Evolutionary conservation across 192 early-diverging fungal genomes (phyloP).

Genomic region (Thamnidium elegans): DNA sequence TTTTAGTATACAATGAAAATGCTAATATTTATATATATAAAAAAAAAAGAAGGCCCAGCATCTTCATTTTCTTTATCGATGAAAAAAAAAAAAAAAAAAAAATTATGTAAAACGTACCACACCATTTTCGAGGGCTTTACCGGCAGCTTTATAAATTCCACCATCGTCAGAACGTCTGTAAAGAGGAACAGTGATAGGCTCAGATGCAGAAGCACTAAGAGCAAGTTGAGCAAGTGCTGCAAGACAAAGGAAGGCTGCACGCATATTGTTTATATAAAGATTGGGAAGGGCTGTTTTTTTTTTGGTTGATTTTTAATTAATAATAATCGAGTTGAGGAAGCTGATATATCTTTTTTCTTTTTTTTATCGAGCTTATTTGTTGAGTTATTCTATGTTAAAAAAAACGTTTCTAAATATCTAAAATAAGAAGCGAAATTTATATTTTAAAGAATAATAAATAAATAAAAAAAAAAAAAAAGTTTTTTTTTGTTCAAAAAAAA

Average conservation of each 20-base stretch:
- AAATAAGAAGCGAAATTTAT: neutral
- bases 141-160: slow-evolving; percentile 27
- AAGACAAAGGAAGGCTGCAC: slow-evolving; percentile 30
- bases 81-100: neutral
- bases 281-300: slow-evolving; percentile 1
- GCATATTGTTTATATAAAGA: slow-evolving; percentile 21
- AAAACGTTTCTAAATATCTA: neutral
- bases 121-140: slow-evolving; percentile 32
- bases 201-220: slow-evolving; percentile 24
- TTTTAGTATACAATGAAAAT: too few species aligned
- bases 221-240: slow-evolving; percentile 32
- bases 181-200: slow-evolving; percentile 20
- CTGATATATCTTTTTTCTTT: neutral
- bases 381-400: too few species aligned
- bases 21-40: neutral
- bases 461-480: slow-evolving; percentile 6
- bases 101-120: slow-evolving; percentile 15
- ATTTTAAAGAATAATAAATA: neutral
- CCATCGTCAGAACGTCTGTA: slow-evolving; percentile 6
- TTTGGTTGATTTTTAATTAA: neutral
- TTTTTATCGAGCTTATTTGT: neutral
- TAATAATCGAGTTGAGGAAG: neutral
- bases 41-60: neutral
- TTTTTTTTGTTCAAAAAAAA: slow-evolving; percentile 1
- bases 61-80: neutral